phyloP scores from a whole-genome alignment of 1,284 basidiomycete genomes.

The Sphagnurus paluster region DNA sequence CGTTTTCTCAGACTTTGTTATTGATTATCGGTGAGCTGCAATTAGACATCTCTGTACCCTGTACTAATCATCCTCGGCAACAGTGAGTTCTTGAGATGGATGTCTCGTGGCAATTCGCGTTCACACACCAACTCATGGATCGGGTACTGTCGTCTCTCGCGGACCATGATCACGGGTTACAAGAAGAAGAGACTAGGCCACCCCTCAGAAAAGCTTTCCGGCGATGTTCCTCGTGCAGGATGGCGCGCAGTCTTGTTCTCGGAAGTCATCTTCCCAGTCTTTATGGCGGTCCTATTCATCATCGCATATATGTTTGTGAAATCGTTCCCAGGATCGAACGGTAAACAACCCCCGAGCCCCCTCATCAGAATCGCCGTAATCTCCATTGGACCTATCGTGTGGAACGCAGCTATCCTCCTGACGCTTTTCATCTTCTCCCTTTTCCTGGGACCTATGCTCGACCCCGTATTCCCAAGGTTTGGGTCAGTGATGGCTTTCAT shows the following conservation, averaged over 20 bases:
- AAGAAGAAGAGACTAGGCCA: constrained; percentile 95
- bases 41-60: not conserved
- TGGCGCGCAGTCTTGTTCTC: constrained; percentile 89
- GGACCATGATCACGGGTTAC: constrained; percentile 96
- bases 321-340: constrained; percentile 71
- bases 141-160: constrained; percentile 91
- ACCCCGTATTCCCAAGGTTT: constrained; percentile 81
- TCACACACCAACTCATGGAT: constrained; percentile 99
- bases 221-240: constrained; percentile 86
- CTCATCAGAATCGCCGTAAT: constrained; percentile 93
- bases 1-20: constrained; percentile 91
- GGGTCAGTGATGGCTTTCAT: constrained; percentile 89
- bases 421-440: constrained; percentile 88
- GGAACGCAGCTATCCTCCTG: constrained; percentile 89
- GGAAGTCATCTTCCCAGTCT: constrained; percentile 84
- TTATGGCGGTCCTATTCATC: constrained; percentile 82
- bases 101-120: constrained; percentile 94
- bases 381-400: constrained; percentile 92
- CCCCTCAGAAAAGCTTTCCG: constrained; percentile 92
- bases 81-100: constrained; percentile 94
- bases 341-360: constrained; percentile 66
- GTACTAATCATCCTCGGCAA: constrained; percentile 16
- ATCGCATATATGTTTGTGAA: constrained; percentile 91
- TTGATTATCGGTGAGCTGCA: constrained; percentile 82
- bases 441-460: constrained; percentile 91